Conservation (phyloP, 2,329 filamentous ascomycete genomes). For the Trichoderma lentiforme region DNA sequence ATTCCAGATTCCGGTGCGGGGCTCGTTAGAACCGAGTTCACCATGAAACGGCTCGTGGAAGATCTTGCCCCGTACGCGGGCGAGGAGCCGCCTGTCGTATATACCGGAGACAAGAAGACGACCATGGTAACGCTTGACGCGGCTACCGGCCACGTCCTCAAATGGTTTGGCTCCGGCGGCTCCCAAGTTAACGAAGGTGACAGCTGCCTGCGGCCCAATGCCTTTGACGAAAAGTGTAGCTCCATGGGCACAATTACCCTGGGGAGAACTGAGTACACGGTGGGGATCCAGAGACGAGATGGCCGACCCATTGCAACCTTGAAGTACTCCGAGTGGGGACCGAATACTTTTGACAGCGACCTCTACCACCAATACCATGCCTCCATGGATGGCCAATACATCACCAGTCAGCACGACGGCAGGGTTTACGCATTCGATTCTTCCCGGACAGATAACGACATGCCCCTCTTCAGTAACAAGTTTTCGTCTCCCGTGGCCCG, state of each 20-base stretch:
- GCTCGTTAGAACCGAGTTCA: conserved; percentile 65
- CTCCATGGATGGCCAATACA: conserved; percentile 83
- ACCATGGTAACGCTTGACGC: conserved; percentile 88
- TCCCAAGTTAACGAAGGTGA: conserved; percentile 65
- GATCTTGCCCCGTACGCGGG: conserved; percentile 74
- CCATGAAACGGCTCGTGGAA: conserved; percentile 85
- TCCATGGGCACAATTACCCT: conserved; percentile 77
- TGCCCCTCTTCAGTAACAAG: conserved; percentile 63
- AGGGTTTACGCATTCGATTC: conserved; percentile 77
- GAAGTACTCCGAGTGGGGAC: conserved; percentile 90
- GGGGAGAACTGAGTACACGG: conserved; percentile 83
- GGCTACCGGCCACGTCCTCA: conserved; percentile 74
- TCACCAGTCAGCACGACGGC: conserved; percentile 83
- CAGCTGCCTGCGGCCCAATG: conserved; percentile 70
- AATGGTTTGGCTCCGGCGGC: conserved; percentile 76
- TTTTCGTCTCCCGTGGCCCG: conserved; percentile 76
- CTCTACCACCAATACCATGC: conserved; percentile 76
- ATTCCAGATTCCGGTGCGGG: conserved; percentile 59
- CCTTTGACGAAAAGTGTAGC: conserved; percentile 71
- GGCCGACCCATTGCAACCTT: conserved; percentile 80
- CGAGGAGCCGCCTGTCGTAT: conserved; percentile 74
- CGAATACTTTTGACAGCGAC: conserved; percentile 87
- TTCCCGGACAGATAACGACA: conserved; percentile 47
- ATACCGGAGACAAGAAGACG: conserved; percentile 88
- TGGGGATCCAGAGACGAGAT: conserved; percentile 74